Base-by-base conservation (phyloP, 176 grass and related monocot genomes). In the Dendrocalamus sinicus region DNA sequence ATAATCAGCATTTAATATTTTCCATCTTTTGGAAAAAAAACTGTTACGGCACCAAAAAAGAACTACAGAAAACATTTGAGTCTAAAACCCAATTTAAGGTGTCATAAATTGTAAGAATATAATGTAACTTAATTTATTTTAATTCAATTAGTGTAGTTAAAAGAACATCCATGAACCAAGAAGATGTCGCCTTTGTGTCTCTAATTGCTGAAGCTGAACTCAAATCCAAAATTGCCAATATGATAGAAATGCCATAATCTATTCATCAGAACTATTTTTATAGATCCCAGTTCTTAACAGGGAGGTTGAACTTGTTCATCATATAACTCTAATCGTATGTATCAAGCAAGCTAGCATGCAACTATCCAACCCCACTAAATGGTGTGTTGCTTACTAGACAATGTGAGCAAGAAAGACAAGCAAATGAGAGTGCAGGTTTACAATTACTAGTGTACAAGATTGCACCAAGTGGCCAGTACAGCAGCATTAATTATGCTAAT, bases 1-100 rank as follows among this genome's bases (percentile, higher is more conserved):
- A 81, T 37, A 89, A 67, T 41, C 22, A 59, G 19, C 30, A 86
- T 85, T 64, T 10, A 87, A 72, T 28, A 67, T 20, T 52, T 86
- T 7, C 20, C 43, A 62, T 44, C 8, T 52, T 70, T 70, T 59
- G 30, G 5, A 19, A 15, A 62, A 62, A 1, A 72, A 81, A n/a
- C 11, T 32, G 30, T 55, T 37, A 64, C 16, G 20, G n/a, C 15
- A 54, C 6, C 19, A 67, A 60, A 47, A 30, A 16, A 35, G 4
- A 57, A 57, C 8, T 2, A 46, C 9, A 68, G 75, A 13, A 67
- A 47, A 70, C 12, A 77, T 28, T 9, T 67, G 28, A 32, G 11
- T 52, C 44, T 66, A 72, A 75, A 85, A 75, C 5, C 61, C 20
- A 70, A 79, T 67, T 70, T 61, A 57, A 44, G 43, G 35, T 20